phyloP scores from a whole-genome alignment of 2,329 filamentous ascomycete species.

The Grosmannia serpens region DNA sequence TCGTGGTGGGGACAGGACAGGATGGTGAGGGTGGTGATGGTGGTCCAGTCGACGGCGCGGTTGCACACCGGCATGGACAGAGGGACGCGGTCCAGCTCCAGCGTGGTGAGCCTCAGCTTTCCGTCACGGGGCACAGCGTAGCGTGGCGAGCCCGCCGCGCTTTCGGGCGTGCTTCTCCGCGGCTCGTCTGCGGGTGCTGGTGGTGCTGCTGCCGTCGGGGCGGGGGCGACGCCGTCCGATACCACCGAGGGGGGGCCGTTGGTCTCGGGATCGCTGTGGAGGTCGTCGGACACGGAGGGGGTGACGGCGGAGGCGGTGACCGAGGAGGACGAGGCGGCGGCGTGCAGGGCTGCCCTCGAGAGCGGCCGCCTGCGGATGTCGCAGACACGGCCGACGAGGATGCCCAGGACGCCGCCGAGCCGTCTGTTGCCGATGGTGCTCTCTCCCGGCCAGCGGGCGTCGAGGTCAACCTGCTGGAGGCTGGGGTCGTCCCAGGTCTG shows the following conservation, averaged over 20 bases:
- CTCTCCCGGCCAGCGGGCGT: constrained; percentile 42
- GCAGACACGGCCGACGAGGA: constrained; percentile 55
- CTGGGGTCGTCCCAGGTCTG: constrained; percentile 50
- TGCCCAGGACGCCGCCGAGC: constrained; percentile 56
- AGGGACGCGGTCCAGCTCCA: constrained; percentile 65
- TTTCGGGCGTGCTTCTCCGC: no score
- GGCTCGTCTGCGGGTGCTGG: no score
- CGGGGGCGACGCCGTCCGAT: no score
- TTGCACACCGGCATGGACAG: constrained; percentile 62
- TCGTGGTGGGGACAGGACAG: constrained; percentile 64
- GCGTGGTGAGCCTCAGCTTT: constrained; percentile 54
- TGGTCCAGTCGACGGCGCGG: constrained; percentile 63
- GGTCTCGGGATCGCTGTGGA: background rate
- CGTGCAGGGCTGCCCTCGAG: background rate
- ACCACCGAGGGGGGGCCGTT: background rate
- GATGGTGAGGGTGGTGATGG: constrained; percentile 59
- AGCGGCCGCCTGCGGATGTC: constrained; percentile 33
- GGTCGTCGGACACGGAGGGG: background rate
- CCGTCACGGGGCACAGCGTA: constrained; percentile 27
- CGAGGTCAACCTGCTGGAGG: constrained; percentile 53
- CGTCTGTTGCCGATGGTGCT: constrained; percentile 49
- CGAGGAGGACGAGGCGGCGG: background rate
- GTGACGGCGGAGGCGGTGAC: background rate
- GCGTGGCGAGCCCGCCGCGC: background rate
- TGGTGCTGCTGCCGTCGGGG: no score